A percentile compares a stretch with the other conserved stretches of the same genome.
These are phyloP conservation scores for Adansonia grandidieri DNA, from an alignment of 441 rosid species.

Conservation along the genomic window DNA sequence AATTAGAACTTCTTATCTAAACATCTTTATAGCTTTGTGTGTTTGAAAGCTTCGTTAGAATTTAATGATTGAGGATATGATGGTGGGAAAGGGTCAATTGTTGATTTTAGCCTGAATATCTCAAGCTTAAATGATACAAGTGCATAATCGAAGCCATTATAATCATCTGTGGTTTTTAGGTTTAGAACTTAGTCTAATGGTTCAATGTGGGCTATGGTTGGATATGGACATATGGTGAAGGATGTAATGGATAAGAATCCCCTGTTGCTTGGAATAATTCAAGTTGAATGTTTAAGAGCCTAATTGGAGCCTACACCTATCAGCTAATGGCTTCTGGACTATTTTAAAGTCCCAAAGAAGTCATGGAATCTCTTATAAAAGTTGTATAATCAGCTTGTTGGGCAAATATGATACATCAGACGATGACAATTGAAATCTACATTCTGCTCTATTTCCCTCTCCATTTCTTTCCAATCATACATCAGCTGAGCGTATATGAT, in stretches of 20 bases:
- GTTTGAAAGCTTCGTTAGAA: neutral
- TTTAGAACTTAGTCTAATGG: neutral
- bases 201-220: neutral
- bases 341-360: neutral
- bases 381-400: neutral
- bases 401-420: neutral
- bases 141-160: neutral
- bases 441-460: neutral
- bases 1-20: neutral
- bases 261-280: neutral
- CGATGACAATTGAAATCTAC: neutral
- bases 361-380: neutral
- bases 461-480: neutral
- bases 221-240: slow-evolving; percentile 2
- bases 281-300: neutral
- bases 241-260: slow-evolving; percentile 3
- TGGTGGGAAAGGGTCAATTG: slow-evolving; percentile 9
- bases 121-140: neutral
- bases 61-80: slow-evolving; percentile 12
- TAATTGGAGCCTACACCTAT: neutral
- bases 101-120: neutral
- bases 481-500: neutral
- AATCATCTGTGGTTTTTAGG: neutral
- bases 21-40: neutral
- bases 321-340: slow-evolving; percentile 13